Evolutionary conservation across 2,329 filamentous ascomycete genomes (phyloP), one percentile per base, ranked within the genome.

Genomic region (Nothopassalora personata): DNA sequence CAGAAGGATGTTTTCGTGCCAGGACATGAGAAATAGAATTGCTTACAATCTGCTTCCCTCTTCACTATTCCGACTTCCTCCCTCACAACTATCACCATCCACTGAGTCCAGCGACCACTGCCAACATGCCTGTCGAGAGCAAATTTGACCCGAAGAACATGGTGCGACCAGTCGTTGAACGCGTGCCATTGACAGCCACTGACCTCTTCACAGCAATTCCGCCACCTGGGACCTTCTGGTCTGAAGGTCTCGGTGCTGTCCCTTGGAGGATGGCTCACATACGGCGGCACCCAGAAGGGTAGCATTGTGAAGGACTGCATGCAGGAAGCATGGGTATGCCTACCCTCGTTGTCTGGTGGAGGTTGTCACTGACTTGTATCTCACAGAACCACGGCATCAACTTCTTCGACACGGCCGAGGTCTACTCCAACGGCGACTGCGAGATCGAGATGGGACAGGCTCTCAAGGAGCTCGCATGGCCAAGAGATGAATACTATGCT

Each of bases 401-500:
- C 70, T 79, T 79, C 70, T 70, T 69, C 65, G 67, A 80, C 60
- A 80, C 78, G 9, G 78, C 78, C n/a, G 56, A 80, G 68, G 68
- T 73, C 34, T 86, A 86, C 67, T 76, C 80, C 61, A 81, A 75
- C 6, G 85, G 85, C 59, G 78, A 86, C 68, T 86, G 82, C 27
- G 85, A 88, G 71, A 75, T 83, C 50, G 82, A 84, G 64, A 87
- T 80, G 78, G 79, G 79, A 45, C 68, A 77, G 51, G 54, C 73
- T 13, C 64, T 80, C 58, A 78, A 79, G 68, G 75, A 79, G 68
- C 71, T 80, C 23, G 68, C 64, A 19, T 81, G 78, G 77, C 77
- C 77, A n/a, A 69, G 78, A 53, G 77, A 77, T 65, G 76, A 72
- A 66, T n/a, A n/a, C n/a, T n/a, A n/a, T n/a, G n/a, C n/a, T n/a